Conservation (phyloP, 148 eudicot species). For the Tetragonia tetragonoides region DNA sequence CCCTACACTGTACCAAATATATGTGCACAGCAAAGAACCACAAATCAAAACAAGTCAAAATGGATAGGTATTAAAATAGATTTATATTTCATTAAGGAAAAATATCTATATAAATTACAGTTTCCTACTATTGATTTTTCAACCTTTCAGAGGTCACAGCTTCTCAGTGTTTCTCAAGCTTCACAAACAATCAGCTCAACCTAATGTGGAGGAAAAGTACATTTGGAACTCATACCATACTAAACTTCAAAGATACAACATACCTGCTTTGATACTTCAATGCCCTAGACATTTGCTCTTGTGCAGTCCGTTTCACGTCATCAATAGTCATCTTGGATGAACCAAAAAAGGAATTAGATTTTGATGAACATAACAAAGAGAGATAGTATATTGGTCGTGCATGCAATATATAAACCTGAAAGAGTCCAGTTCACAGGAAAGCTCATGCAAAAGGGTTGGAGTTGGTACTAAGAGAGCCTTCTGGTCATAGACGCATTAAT, state of each 20-base stretch:
- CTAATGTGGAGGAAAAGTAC: background rate
- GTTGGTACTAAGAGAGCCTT: background rate
- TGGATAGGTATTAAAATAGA: no score
- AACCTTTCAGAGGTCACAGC: background rate
- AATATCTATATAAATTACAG: background rate
- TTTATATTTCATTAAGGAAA: background rate
- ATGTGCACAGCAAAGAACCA: no score
- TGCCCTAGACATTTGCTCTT: constrained; percentile 77
- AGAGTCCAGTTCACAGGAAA: background rate
- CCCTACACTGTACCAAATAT: no score
- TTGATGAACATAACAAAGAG: background rate
- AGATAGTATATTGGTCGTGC: background rate
- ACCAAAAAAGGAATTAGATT: constrained; percentile 17
- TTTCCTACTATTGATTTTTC: background rate
- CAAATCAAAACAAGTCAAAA: no score
- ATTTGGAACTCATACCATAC: background rate
- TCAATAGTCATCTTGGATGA: constrained; percentile 74
- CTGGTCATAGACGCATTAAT: no score
- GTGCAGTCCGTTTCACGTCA: constrained; percentile 89
- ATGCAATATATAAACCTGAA: background rate
- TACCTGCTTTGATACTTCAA: constrained; percentile 67
- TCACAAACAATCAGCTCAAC: background rate
- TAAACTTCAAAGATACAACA: background rate
- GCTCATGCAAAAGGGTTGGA: background rate
- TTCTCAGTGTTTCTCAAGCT: background rate